Base-by-base conservation (phyloP, 371 early-diverging fungal genomes). In the Synchytrium microbalum region DNA sequence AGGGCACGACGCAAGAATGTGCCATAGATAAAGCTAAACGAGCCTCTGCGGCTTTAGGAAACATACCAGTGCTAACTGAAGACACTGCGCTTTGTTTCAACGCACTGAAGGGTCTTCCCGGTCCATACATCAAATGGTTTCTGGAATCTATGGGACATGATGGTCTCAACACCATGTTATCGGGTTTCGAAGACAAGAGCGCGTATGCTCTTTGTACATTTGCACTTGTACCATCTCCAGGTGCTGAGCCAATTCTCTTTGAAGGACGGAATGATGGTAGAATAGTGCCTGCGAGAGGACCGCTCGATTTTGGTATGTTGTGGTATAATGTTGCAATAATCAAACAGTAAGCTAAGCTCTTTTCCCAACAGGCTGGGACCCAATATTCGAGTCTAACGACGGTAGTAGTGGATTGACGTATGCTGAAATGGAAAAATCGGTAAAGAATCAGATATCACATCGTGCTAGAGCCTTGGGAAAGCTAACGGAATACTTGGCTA, bases 21-120 rank as follows among this genome's bases (percentile, higher is more conserved):
- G 46, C 46, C 46, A 38, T 38, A 19, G 46, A 38, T 38, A 38
- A 38, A 38, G 46, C 46, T 5, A 38, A 19, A 38, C 46, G 19
- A 19, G 46, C 46, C 5, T 38, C 46, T 5, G 19, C 5, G 19
- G 46, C 46, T 10, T 19, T 38, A 19, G 46, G 46, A 5, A 19
- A 19, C 46, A 5, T 5, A 10, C 46, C 46, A 26, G 56, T 56
- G 8, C 29, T 96, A 57, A 91, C 89, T 29, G 98, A 97, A 76
- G 98, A 97, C 75, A 96, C 95, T 10, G 84, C 86, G 32, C 85
- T 97, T 32, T 91, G 93, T 69, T 97, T 95, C 79, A 87, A 89
- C 65, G 94, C 95, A 23, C 75, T 96, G 75, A 87, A 92, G 46
- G 92, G 92, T 2, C 83, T 95, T 32, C 96, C 96, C 16, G 79